These are phyloP conservation scores for Ophiocordyceps camponoti-leonardi DNA, from an alignment of 2,329 filamentous ascomycete species.

Conservation along the genomic window DNA sequence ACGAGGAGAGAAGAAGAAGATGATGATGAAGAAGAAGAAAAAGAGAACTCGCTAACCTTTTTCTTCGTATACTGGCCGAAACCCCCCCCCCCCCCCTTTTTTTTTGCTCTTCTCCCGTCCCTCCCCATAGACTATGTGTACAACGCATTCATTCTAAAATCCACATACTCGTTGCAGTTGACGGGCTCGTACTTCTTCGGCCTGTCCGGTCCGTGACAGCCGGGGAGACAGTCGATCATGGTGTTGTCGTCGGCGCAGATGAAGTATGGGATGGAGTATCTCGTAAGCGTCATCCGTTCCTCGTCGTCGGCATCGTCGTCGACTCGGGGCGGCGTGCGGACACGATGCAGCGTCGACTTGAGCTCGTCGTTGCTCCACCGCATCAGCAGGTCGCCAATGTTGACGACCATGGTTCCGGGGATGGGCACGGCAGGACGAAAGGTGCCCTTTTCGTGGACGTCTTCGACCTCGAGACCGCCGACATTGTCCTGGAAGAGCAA, in stretches of 20 bases:
- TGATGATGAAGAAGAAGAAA: too few species aligned
- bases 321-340: conserved; percentile 22
- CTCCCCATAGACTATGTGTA: conserved; percentile 3
- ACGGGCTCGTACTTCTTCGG: conserved; percentile 31
- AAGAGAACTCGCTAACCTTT: not conserved
- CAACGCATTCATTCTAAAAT: conserved; percentile 10
- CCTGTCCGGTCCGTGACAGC: conserved; percentile 22
- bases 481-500: conserved; percentile 27
- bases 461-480: conserved; percentile 28
- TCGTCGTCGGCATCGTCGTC: conserved; percentile 4
- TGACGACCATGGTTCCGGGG: conserved; percentile 19
- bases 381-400: conserved; percentile 20
- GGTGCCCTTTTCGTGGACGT: conserved; percentile 12
- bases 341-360: conserved; percentile 17
- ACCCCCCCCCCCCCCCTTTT: too few species aligned
- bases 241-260: conserved; percentile 29
- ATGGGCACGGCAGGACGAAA: conserved; percentile 15
- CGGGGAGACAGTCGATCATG: conserved; percentile 33
- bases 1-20: too few species aligned
- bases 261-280: conserved; percentile 46
- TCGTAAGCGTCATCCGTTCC: conserved; percentile 24
- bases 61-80: not conserved
- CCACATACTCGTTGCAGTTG: conserved; percentile 11
- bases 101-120: too few species aligned
- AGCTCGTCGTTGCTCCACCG: conserved; percentile 20